phyloP scores from a whole-genome alignment of 345 rosid species.

The Physaria fendleri region DNA sequence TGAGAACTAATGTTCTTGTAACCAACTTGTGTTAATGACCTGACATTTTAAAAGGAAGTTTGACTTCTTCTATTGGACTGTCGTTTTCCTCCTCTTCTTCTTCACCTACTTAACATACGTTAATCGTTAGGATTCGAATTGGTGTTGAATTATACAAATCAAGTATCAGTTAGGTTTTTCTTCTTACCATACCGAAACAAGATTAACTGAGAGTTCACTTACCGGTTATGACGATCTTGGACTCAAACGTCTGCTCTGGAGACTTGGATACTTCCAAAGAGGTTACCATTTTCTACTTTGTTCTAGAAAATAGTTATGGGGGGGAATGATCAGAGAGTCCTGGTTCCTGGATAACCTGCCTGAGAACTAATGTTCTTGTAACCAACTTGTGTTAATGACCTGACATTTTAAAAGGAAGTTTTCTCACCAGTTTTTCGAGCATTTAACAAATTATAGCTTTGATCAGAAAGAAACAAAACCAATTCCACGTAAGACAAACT shows the following conservation, averaged over 20 bases:
- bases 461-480: not conserved
- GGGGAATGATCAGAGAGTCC: not conserved
- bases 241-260: conserved; percentile 6
- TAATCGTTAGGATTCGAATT: not conserved
- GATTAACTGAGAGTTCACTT: not conserved
- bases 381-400: not conserved
- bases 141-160: not conserved
- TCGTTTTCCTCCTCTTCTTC: not conserved
- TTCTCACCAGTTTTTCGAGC: too few species aligned
- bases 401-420: not conserved
- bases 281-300: conserved; percentile 9
- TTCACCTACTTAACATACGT: not conserved
- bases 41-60: not conserved
- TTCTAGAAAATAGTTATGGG: not conserved
- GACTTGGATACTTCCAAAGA: conserved; percentile 9
- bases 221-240: conserved; percentile 21
- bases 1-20: not conserved
- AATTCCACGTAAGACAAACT: not conserved
- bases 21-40: not conserved
- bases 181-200: not conserved
- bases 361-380: not conserved
- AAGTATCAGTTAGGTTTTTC: not conserved
- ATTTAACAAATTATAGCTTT: not conserved
- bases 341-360: not conserved
- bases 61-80: too few species aligned